Evolutionary conservation across 2,329 filamentous ascomycete genomes (phyloP), one percentile per base, ranked within the genome.

Genomic region (Aspergillus clavatus): DNA sequence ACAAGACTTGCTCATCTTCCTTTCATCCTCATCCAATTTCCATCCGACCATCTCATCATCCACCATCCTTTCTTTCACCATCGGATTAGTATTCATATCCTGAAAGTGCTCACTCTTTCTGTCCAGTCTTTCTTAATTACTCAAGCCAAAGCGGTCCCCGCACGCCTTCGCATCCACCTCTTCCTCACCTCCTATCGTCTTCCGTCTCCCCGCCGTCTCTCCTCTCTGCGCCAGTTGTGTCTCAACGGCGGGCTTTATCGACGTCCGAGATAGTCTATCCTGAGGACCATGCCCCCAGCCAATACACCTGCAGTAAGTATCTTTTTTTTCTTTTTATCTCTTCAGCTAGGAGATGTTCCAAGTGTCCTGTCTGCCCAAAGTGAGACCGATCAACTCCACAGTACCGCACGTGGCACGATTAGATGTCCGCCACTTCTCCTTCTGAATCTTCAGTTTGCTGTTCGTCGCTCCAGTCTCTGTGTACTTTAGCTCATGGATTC

Each of bases 271-370:
- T n/a, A 27, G 23, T 29, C 31, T 16, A 33, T 31, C 31, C 29
- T 45, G 40, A 35, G 44, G 51, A 55, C 51, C 50, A 71, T 71
- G 67, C 68, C 70, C 52, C 70, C 70, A 52, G 67, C 62, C 52
- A 72, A 71, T 58, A 65, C 68, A 43, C 67, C 69, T 42, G 64
- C 62, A 55, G 70, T 73, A 68, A 51, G 69, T 60, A 45, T 44
- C 26, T 43, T 45, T 43, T 45, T 3, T 33, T 12, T 36, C 23
- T 33, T 16, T 24, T 28, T 27, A 31, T 22, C 21, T n/a, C 31
- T 11, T n/a, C n/a, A 10, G 7, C n/a, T 11, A 35, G 18, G 16
- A 18, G 18, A 10, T 11, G 19, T 18, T 6, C 12, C 31, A 4
- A 19, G 31, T 35, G 8, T 18, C 31, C 19, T 18, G 6, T 35